These are phyloP conservation scores for Fragosphaeria purpurea DNA, from an alignment of 2,329 filamentous ascomycete species.

Conservation along the genomic window DNA sequence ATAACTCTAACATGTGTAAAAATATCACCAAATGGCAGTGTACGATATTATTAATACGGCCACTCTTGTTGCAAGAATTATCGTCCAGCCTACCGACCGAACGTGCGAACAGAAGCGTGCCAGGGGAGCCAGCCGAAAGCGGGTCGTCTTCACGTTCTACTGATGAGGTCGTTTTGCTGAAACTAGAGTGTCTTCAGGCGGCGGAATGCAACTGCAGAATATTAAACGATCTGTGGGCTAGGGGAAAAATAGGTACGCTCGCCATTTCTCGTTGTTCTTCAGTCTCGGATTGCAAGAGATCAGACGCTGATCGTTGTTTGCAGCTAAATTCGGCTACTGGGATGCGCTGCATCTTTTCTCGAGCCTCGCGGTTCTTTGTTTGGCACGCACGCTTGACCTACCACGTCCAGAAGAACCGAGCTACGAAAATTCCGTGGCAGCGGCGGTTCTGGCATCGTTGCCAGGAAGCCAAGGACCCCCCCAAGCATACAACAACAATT, in stretches of 20 bases:
- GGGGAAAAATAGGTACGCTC: slow-evolving; percentile 10
- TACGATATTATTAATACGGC: slow-evolving; percentile 9
- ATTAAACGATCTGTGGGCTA: slow-evolving; percentile 3
- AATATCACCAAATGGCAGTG: not conserved
- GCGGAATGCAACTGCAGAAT: slow-evolving; percentile 11
- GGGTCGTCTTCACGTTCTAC: not conserved
- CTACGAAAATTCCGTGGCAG: no score
- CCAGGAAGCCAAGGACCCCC: no score
- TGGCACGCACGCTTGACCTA: slow-evolving; percentile 5
- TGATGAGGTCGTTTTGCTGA: not conserved
- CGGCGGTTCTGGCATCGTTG: no score
- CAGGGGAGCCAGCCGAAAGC: not conserved
- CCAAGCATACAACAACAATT: no score
- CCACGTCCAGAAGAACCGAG: not conserved
- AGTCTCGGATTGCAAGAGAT: no score
- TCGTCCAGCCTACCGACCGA: not conserved
- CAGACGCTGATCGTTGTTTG: not conserved
- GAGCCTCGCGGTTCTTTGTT: slow-evolving; percentile 12
- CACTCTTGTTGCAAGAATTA: slow-evolving; percentile 10
- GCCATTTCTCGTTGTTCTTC: no score
- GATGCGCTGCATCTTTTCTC: slow-evolving; percentile 19
- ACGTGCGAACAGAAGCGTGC: not conserved
- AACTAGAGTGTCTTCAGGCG: slow-evolving; percentile 8
- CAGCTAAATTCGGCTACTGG: slow-evolving; percentile 17
- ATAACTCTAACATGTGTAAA: not conserved